These are phyloP conservation scores for Collybiopsis luxurians DNA, from an alignment of 768 basidiomycete species.

Conservation along the genomic window DNA sequence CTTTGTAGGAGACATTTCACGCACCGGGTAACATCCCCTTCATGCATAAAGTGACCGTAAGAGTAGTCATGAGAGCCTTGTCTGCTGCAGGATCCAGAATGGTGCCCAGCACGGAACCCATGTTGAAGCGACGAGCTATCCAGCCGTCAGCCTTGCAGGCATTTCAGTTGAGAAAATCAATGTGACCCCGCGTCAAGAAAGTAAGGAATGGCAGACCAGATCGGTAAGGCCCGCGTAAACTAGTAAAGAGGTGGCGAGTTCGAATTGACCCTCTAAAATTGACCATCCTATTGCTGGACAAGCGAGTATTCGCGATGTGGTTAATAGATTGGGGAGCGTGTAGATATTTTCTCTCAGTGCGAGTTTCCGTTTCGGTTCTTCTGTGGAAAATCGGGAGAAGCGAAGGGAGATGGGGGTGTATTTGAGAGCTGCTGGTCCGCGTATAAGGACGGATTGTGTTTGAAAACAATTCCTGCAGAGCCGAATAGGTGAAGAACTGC, in stretches of 20 bases:
- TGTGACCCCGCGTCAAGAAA: constrained; percentile 11
- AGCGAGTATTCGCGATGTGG: constrained; percentile 80
- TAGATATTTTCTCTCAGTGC: constrained; percentile 82
- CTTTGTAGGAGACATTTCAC: constrained; percentile 22
- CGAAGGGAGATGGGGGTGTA: no score
- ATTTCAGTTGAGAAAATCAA: constrained; percentile 12
- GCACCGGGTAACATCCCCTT: constrained; percentile 80
- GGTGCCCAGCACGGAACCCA: constrained; percentile 89
- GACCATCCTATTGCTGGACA: constrained; percentile 94
- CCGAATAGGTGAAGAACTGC: no score
- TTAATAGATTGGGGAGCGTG: constrained; percentile 90
- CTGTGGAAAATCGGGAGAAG: constrained; percentile 11
- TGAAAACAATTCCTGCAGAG: no score
- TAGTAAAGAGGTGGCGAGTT: constrained; percentile 77
- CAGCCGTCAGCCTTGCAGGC: constrained; percentile 79
- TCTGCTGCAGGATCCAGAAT: constrained; percentile 98
- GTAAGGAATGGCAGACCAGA: constrained; percentile 53
- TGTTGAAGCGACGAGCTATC: constrained; percentile 81
- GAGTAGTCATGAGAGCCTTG: constrained; percentile 92
- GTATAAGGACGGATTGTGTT: no score
- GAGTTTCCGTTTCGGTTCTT: constrained; percentile 24
- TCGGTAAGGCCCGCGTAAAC: constrained; percentile 93
- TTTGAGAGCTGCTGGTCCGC: no score
- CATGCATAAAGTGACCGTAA: constrained; percentile 83
- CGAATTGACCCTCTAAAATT: constrained; percentile 78